phyloP scores from a whole-genome alignment of 257 asterid species.

The Eucommia ulmoides region DNA sequence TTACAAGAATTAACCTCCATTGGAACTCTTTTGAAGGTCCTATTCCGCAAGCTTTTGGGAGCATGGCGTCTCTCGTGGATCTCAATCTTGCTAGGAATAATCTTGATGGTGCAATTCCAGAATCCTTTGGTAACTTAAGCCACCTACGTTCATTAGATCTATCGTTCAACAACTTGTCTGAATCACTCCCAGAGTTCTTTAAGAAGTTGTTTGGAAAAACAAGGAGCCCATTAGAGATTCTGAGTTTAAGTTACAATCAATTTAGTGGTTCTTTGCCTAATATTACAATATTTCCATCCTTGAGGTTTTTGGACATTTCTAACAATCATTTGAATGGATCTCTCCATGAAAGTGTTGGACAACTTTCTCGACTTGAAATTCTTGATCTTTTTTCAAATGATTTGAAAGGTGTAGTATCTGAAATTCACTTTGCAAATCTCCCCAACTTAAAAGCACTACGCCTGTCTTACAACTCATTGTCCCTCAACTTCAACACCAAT shows the following conservation, averaged over 20 bases:
- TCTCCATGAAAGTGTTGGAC: neutral
- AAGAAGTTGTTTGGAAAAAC: constrained; percentile 6
- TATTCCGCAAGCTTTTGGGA: too few relatives aligned
- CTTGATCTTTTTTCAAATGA: neutral
- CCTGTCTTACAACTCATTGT: constrained; percentile 7
- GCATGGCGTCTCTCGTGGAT: constrained; percentile 2
- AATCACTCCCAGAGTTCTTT: constrained; percentile 3
- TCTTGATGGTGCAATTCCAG: constrained; percentile 19
- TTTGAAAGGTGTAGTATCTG: constrained; percentile 1
- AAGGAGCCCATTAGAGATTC: too few relatives aligned
- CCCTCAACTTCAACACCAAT: neutral
- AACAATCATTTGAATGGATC: neutral
- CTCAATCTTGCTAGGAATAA: constrained; percentile 12
- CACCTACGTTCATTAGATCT: constrained; percentile 10
- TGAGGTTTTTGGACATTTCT: fast-evolving
- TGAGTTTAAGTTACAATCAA: constrained; percentile 6
- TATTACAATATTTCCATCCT: constrained; percentile 9
- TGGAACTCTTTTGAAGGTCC: too few relatives aligned
- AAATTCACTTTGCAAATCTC: constrained; percentile 4
- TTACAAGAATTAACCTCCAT: too few relatives aligned
- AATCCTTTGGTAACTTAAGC: constrained; percentile 10
- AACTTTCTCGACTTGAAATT: neutral
- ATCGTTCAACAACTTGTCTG: constrained; percentile 11
- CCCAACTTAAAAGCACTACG: neutral
- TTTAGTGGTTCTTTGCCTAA: constrained; percentile 13